These are phyloP conservation scores for Psidium friedrichsthalianum DNA, from an alignment of 345 rosid species.

Conservation along the genomic window DNA sequence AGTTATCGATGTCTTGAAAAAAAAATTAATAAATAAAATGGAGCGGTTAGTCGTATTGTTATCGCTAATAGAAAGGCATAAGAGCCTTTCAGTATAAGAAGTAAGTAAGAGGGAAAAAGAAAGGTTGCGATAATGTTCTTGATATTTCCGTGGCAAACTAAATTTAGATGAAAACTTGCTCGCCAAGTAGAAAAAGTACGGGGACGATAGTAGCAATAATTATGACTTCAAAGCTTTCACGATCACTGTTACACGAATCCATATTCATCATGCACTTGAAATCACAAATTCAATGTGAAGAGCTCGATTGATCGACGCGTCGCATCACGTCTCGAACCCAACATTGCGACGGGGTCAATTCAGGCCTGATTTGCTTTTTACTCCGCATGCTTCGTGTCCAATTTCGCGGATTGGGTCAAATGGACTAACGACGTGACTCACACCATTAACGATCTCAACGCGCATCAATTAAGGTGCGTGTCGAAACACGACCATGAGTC, in stretches of 20 bases:
- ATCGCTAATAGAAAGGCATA: neutral
- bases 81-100: neutral
- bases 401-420: accelerated
- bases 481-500: neutral
- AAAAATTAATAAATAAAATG: too few species aligned
- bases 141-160: neutral
- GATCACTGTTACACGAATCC: neutral
- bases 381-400: accelerated
- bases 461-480: accelerated
- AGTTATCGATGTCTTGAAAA: neutral
- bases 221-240: neutral
- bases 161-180: neutral
- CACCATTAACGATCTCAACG: accelerated
- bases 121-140: neutral
- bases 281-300: neutral
- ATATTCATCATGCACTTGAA: neutral
- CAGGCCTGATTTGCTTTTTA: neutral
- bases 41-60: neutral
- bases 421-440: neutral
- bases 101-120: neutral
- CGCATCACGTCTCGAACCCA: neutral
- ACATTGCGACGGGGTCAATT: neutral
- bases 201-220: neutral
- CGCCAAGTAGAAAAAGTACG: neutral
- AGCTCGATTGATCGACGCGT: neutral